A percentile compares a stretch with the other conserved stretches of the same genome.
Evolutionary conservation across 305 asterid genomes (phyloP).

Genomic region (Solanum hybrid): DNA sequence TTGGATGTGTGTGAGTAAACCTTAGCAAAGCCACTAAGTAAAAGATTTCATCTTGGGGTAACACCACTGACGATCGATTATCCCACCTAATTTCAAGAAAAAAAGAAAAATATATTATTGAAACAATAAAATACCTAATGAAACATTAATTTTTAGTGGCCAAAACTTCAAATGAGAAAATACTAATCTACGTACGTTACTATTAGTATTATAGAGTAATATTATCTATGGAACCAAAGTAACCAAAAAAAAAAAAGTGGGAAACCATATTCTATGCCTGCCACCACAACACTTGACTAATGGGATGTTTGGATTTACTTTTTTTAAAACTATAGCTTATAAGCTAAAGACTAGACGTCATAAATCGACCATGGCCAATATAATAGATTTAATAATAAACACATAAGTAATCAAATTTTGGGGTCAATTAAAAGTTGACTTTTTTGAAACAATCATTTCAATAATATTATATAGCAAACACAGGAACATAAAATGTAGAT

Average conservation of each 20-base stretch:
- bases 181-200: neutral
- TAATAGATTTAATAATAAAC: neutral
- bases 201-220: too few relatives aligned
- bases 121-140: neutral
- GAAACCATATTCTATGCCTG: too few relatives aligned
- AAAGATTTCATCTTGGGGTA: conserved; percentile 48
- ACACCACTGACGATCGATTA: conserved; percentile 42
- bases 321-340: too few relatives aligned
- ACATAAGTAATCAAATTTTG: neutral
- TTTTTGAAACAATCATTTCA: neutral
- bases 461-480: neutral
- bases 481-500: neutral
- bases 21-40: conserved; percentile 71
- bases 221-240: neutral
- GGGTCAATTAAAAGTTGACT: neutral
- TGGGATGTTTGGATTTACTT: too few relatives aligned
- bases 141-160: neutral
- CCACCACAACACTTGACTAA: too few relatives aligned
- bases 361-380: neutral
- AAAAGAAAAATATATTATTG: too few relatives aligned
- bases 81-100: conserved; percentile 52
- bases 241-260: neutral
- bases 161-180: neutral
- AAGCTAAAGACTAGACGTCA: too few relatives aligned
- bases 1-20: conserved; percentile 39